Evolutionary conservation across 176 grass and related monocot species (phyloP).

Genomic region (Aechmea fasciata): DNA sequence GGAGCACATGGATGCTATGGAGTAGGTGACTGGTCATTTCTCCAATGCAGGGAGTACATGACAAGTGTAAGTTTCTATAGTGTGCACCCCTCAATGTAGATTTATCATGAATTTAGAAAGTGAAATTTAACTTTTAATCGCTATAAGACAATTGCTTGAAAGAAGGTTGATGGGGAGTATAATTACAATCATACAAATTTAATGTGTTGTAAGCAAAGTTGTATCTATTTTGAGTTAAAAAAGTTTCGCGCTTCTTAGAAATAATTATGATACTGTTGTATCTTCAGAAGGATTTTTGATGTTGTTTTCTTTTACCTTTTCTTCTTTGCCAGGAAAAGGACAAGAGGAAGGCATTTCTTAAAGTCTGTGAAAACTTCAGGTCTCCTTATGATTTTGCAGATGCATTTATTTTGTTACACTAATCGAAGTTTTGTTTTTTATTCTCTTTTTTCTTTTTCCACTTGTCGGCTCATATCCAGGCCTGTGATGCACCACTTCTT

Average conservation of each 20-base stretch:
- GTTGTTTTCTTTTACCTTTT: not conserved
- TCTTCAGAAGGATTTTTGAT: not conserved
- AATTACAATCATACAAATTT: too few species aligned
- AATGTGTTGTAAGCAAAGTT: not conserved
- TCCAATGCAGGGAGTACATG: conserved; percentile 79
- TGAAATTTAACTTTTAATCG: not conserved
- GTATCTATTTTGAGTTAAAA: not conserved
- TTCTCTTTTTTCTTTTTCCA: conserved; percentile 12
- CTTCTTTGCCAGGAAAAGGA: conserved; percentile 74
- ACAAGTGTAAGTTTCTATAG: conserved; percentile 42
- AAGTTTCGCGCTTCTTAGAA: not conserved
- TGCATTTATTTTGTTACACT: not conserved
- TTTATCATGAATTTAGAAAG: not conserved
- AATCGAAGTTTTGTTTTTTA: not conserved
- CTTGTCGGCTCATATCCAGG: conserved; percentile 30
- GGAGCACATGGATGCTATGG: conserved; percentile 89
- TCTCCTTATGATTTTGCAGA: conserved; percentile 25
- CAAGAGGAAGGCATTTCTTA: conserved; percentile 75
- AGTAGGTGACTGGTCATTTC: conserved; percentile 82
- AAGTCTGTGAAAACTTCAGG: conserved; percentile 83
- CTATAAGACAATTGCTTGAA: not conserved
- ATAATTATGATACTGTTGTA: not conserved
- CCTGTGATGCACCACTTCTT: conserved; percentile 97
- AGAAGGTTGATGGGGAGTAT: too few species aligned
- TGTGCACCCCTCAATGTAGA: conserved; percentile 10